Percentiles rank a stretch among this genome's conserved stretches.
Conservation (phyloP, 768 basidiomycete species). For the Suillus sp. region DNA sequence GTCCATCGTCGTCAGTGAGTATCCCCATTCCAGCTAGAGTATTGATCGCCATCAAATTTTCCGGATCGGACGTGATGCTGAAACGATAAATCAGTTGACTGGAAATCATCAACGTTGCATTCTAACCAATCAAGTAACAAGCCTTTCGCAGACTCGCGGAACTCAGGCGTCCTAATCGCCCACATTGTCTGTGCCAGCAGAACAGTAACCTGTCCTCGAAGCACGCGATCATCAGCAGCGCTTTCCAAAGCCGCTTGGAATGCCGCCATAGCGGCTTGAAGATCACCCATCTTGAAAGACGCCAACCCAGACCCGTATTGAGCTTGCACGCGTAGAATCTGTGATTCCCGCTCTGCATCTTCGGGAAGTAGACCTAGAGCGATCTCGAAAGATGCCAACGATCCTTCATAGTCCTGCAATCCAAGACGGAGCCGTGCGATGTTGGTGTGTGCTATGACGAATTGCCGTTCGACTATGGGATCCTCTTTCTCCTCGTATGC, state of each 20-base stretch:
- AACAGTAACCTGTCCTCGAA: conserved; percentile 72
- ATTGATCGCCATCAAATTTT: conserved; percentile 80
- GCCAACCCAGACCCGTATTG: conserved; percentile 75
- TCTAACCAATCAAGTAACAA: conserved; percentile 82
- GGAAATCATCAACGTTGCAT: conserved; percentile 3
- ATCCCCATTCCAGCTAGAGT: conserved; percentile 90
- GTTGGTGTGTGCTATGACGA: conserved; percentile 79
- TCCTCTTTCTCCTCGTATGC: conserved; percentile 90
- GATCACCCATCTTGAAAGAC: conserved; percentile 61
- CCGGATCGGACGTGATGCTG: conserved; percentile 78
- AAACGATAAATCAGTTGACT: conserved; percentile 11
- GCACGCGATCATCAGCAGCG: conserved; percentile 46
- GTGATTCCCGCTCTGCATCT: conserved; percentile 41
- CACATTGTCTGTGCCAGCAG: conserved; percentile 86
- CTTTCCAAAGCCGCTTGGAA: conserved; percentile 70
- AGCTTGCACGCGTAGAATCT: conserved; percentile 58
- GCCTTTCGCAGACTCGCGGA: conserved; percentile 72
- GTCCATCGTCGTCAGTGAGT: conserved; percentile 70
- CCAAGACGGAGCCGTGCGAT: conserved; percentile 78
- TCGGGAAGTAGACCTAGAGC: conserved; percentile 69
- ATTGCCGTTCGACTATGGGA: conserved; percentile 71
- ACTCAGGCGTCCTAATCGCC: conserved; percentile 77
- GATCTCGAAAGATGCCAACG: conserved; percentile 71
- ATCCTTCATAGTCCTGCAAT: conserved; percentile 54
- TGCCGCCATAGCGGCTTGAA: conserved; percentile 60